Conservation (phyloP, 169 alveolate genomes). For the Babesia ovata region DNA sequence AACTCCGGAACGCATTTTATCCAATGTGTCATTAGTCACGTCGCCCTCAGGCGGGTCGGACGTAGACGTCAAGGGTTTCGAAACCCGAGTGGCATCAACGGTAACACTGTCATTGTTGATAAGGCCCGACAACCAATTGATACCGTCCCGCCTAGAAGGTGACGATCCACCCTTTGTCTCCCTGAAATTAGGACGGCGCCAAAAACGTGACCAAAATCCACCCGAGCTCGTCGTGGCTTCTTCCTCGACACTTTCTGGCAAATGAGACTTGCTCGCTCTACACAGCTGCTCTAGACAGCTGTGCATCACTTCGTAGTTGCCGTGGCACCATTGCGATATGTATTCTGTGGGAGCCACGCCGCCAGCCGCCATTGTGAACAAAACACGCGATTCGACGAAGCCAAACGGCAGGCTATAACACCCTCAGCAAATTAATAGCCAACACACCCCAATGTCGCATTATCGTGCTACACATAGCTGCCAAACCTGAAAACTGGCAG, state of each 20-base stretch:
- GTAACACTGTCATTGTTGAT: not conserved
- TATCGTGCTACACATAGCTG: constrained; percentile 11
- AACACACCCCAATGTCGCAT: not conserved
- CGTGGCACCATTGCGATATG: constrained; percentile 61
- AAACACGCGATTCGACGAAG: not conserved
- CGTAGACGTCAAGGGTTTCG: not conserved
- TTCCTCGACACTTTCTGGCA: not conserved
- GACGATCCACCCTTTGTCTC: not conserved
- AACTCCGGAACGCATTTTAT: constrained; percentile 9
- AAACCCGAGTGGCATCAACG: constrained; percentile 7
- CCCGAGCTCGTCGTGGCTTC: not conserved
- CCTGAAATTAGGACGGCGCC: not conserved
- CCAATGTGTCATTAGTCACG: constrained; percentile 21
- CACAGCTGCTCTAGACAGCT: constrained; percentile 37
- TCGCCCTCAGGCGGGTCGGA: constrained; percentile 33
- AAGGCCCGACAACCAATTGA: not conserved
- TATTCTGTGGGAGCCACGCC: constrained; percentile 5
- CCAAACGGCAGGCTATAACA: not conserved
- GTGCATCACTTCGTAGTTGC: constrained; percentile 63
- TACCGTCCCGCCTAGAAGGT: not conserved
- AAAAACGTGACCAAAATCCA: constrained; percentile 22
- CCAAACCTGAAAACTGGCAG: not conserved
- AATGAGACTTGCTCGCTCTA: not conserved
- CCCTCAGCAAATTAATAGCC: not conserved
- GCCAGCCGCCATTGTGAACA: constrained; percentile 4